Conservation (phyloP, 495 filamentous ascomycete genomes). For the Echria macrotheca region DNA sequence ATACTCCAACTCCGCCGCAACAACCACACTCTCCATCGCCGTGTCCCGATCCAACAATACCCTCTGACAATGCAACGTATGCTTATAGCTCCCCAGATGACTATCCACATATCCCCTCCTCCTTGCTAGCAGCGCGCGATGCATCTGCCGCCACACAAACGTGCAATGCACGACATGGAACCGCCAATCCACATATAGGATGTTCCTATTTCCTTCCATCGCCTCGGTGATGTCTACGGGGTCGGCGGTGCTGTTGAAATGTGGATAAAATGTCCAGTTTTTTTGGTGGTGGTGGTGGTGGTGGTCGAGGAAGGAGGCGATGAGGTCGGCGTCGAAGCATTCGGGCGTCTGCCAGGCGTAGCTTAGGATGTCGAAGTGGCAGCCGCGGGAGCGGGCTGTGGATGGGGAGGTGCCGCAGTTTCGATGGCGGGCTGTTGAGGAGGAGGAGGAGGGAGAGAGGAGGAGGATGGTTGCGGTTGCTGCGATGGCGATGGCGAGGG, state of each 20-base stretch:
- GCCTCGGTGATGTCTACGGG: background rate
- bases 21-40: slow-evolving; percentile 1
- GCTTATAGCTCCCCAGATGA: slow-evolving; percentile 10
- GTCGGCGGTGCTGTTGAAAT: background rate
- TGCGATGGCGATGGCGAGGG: too few relatives aligned
- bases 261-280: slow-evolving; percentile 14
- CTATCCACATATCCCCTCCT: slow-evolving; percentile 7
- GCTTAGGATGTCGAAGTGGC: slow-evolving; percentile 27
- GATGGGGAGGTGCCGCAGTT: slow-evolving; percentile 18
- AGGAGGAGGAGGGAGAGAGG: background rate
- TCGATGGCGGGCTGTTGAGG: background rate
- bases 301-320: slow-evolving; percentile 10
- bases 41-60: background rate
- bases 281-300: too few relatives aligned
- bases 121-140: slow-evolving; percentile 23
- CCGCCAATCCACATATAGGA: slow-evolving; percentile 29
- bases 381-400: slow-evolving; percentile 19
- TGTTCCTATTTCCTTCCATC: slow-evolving; percentile 2
- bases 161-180: slow-evolving; percentile 32
- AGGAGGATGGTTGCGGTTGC: background rate
- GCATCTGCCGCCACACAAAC: slow-evolving; percentile 33
- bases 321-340: slow-evolving; percentile 22
- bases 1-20: slow-evolving; percentile 10
- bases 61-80: slow-evolving; percentile 14
- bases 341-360: slow-evolving; percentile 27